Base-by-base conservation (phyloP, 768 basidiomycete genomes). In the Russula dissimulans region DNA sequence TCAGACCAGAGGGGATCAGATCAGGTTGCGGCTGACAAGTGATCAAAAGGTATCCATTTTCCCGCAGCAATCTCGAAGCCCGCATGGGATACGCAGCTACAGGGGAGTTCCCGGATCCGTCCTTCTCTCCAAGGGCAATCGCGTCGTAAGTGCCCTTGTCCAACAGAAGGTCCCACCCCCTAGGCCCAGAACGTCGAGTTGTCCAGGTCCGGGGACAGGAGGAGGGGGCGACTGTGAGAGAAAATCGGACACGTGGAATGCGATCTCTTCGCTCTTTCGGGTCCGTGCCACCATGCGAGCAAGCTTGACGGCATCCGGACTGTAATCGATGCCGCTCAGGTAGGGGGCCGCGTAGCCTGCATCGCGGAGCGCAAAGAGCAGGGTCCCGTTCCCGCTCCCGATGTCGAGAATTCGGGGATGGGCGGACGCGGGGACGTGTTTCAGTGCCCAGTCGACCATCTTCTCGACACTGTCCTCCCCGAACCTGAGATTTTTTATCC, bases 91-190 rank as follows among this genome's bases (percentile, higher is more conserved):
- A 92, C 17, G 67, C 69, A n/a, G 75, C 71, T 0, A 79, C 79
- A 1, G 85, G 84, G 1, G 78, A 74, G 44, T 65, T 69, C 22
- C 85, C 87, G 41, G 70, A 66, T 5, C 72, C 76, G 44, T 85
- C 82, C 67, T 81, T 84, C 56, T 78, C 76, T 52, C 80, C 85
- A 42, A 93, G 72, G 0, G 89, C 86, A 52, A 92, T 91, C 5
- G 91, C 89, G 67, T 93, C 91, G 67, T 83, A 90, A 0, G 91
- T 93, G n/a, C 91, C 91, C 70, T 93, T 93, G 72, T 93, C 91
- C 57, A 92, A 68, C 15, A 92, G 68, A 6, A 91, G 72, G 67
- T 91, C 87, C 90, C 90, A 93, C 38, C 65, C 65, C 22, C 22
- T 26, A 2, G 22, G 48, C 69, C 72, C 10, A 68, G 60, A 3